Conservation (phyloP, 345 rosid genomes). For the Kandelia obovata region DNA sequence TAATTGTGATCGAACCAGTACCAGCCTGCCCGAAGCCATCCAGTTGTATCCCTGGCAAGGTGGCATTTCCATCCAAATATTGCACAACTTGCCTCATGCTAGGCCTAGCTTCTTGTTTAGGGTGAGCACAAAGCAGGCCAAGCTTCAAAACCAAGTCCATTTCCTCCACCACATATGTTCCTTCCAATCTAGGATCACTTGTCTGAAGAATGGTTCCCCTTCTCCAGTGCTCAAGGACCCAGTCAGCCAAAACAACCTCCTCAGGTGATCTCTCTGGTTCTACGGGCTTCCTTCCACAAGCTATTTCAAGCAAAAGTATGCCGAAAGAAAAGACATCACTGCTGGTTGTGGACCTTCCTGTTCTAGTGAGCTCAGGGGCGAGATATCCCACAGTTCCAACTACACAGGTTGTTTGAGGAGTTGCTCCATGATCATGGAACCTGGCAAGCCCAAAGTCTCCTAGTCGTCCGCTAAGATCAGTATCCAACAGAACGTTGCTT, state of each 20-base stretch:
- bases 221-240: constrained; percentile 15
- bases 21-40: background rate
- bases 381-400: constrained; percentile 19
- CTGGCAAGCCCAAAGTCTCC: constrained; percentile 19
- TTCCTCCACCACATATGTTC: constrained; percentile 1
- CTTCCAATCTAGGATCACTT: constrained; percentile 14
- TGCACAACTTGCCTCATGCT: constrained; percentile 16
- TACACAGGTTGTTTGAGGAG: constrained; percentile 15
- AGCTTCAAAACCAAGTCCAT: constrained; percentile 17
- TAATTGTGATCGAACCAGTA: background rate
- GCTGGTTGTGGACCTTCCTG: constrained; percentile 13
- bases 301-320: constrained; percentile 19
- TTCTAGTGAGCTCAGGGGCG: constrained; percentile 12
- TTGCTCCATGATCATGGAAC: constrained; percentile 15
- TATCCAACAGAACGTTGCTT: constrained; percentile 16
- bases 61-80: constrained; percentile 11
- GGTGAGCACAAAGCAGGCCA: constrained; percentile 12
- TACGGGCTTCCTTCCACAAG: constrained; percentile 13
- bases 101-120: constrained; percentile 11
- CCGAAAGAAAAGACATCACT: constrained; percentile 20
- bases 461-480: constrained; percentile 7
- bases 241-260: constrained; percentile 9
- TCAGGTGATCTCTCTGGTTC: background rate
- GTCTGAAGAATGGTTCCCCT: constrained; percentile 5
- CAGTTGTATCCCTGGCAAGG: constrained; percentile 13